Percentiles rank a stretch among this genome's conserved stretches.
Evolutionary conservation across 208 protist genomes (phyloP).

Genomic region (Acanthamoeba culbertsoni): DNA sequence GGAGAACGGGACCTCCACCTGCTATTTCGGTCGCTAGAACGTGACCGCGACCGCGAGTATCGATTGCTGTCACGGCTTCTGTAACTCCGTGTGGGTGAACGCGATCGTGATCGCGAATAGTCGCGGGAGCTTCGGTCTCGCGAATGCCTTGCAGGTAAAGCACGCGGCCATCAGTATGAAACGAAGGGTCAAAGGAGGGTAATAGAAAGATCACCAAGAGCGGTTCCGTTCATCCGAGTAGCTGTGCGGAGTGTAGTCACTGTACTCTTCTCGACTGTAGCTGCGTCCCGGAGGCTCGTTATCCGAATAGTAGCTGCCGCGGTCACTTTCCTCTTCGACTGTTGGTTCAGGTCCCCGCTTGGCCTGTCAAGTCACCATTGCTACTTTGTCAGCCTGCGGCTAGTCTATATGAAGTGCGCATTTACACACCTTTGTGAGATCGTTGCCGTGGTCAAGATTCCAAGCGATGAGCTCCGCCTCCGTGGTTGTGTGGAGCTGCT

Average conservation of each 20-base stretch:
- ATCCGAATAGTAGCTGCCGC: too few relatives aligned
- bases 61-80: not conserved
- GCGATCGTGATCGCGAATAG: too few relatives aligned
- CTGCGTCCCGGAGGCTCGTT: too few relatives aligned
- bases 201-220: too few relatives aligned
- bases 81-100: not conserved
- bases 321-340: too few relatives aligned
- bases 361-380: too few relatives aligned
- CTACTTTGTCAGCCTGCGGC: not conserved
- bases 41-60: not conserved
- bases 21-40: not conserved
- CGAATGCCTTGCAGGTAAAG: too few relatives aligned
- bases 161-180: too few relatives aligned
- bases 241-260: too few relatives aligned
- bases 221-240: too few relatives aligned
- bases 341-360: not conserved
- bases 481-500: not conserved
- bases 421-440: not conserved
- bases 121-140: not conserved
- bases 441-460: not conserved
- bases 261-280: too few relatives aligned
- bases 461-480: not conserved
- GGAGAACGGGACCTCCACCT: not conserved
- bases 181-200: too few relatives aligned
- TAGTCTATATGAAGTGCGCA: not conserved